Conservation (phyloP, 768 basidiomycete genomes). For the Lenzites betulinus region DNA sequence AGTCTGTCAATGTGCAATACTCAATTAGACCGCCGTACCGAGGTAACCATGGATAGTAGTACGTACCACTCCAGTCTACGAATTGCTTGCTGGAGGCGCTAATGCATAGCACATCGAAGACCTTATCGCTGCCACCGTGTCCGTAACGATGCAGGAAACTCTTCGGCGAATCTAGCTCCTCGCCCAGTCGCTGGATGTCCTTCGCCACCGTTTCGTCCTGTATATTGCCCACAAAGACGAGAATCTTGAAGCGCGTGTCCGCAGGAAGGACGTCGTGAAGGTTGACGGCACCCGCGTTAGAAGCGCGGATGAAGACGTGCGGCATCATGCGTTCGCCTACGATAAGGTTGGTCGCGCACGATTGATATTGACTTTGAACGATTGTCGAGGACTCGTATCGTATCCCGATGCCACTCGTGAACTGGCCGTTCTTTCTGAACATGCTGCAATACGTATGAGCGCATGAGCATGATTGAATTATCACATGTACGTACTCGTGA, state of each 20-base stretch:
- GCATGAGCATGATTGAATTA: not conserved
- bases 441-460: constrained; percentile 31
- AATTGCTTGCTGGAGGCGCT: constrained; percentile 12
- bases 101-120: constrained; percentile 23
- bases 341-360: constrained; percentile 40
- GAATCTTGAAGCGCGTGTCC: constrained; percentile 51
- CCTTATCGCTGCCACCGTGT: not conserved
- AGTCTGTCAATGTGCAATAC: too few species aligned
- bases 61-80: constrained; percentile 16
- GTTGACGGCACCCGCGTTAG: constrained; percentile 48
- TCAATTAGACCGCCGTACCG: too few species aligned
- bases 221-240: constrained; percentile 48
- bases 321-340: constrained; percentile 54
- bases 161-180: constrained; percentile 16
- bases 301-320: constrained; percentile 46
- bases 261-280: constrained; percentile 53
- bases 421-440: constrained; percentile 47
- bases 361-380: constrained; percentile 37
- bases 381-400: constrained; percentile 47
- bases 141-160: constrained; percentile 25
- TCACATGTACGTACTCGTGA: constrained; percentile 36
- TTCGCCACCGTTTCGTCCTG: constrained; percentile 23
- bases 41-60: too few species aligned
- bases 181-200: constrained; percentile 24
- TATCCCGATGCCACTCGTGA: constrained; percentile 50